A percentile compares a stretch with the other conserved stretches of the same genome.
These are phyloP conservation scores for Aspergillus fumigatus DNA, from an alignment of 2,329 filamentous ascomycete species.

Conservation along the genomic window DNA sequence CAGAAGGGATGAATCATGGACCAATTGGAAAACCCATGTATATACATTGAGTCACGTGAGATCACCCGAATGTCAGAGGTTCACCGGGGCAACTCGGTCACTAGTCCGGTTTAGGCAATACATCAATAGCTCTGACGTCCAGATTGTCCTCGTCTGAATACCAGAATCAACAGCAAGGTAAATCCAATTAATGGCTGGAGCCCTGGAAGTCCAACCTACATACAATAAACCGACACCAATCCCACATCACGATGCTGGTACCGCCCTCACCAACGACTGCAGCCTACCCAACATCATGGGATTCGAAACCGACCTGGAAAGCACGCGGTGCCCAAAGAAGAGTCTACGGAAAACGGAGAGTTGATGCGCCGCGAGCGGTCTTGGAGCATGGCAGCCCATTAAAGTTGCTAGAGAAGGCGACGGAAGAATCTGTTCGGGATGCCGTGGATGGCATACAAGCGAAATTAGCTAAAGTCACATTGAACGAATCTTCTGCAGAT, in stretches of 20 bases:
- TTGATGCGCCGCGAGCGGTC: constrained; percentile 32
- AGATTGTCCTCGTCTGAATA: neutral
- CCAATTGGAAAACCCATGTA: neutral
- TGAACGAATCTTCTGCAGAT: constrained; percentile 14
- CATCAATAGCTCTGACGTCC: neutral
- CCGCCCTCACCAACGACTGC: constrained; percentile 9
- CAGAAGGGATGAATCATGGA: neutral
- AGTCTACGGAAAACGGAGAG: constrained; percentile 34
- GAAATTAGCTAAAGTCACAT: constrained; percentile 25
- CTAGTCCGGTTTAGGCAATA: neutral
- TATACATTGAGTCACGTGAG: neutral
- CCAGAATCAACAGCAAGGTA: neutral
- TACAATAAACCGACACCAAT: neutral
- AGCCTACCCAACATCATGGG: constrained; percentile 17
- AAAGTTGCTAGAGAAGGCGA: constrained; percentile 6
- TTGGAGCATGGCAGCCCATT: constrained; percentile 29
- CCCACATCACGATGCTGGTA: constrained; percentile 9
- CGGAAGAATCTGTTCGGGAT: constrained; percentile 5
- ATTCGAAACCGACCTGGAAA: constrained; percentile 19
- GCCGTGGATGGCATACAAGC: constrained; percentile 20
- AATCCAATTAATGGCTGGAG: neutral
- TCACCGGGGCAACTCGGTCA: neutral
- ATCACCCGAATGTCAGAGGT: neutral
- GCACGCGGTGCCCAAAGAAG: constrained; percentile 23
- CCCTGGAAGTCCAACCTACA: neutral